Evolutionary conservation across 2,329 filamentous ascomycete genomes (phyloP).

Genomic region (Coniosporium tulheliwenetii): DNA sequence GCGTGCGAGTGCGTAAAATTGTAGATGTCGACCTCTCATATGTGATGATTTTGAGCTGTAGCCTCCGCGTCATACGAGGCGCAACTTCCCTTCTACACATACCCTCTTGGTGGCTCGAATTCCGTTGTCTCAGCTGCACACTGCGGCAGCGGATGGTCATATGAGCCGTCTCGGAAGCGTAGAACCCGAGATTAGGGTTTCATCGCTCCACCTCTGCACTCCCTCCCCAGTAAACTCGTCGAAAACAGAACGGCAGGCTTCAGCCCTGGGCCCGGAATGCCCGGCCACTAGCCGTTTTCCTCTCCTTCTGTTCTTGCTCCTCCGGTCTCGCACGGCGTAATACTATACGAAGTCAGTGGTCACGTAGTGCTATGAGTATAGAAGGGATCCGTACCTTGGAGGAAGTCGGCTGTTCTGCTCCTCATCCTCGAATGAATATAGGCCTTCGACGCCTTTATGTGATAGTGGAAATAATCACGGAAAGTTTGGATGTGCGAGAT

Average conservation of each 20-base stretch:
- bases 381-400: slow-evolving; percentile 54
- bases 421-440: slow-evolving; percentile 99
- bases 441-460: slow-evolving; percentile 98
- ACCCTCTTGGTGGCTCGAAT: too few relatives aligned
- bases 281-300: slow-evolving; percentile 92
- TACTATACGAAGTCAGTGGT: slow-evolving; percentile 37
- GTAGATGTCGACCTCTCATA: too few relatives aligned
- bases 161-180: too few relatives aligned
- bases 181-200: too few relatives aligned
- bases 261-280: slow-evolving; percentile 58
- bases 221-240: too few relatives aligned
- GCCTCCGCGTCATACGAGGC: too few relatives aligned
- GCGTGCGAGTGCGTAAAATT: too few relatives aligned
- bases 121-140: too few relatives aligned
- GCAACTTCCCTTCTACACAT: too few relatives aligned
- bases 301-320: slow-evolving; percentile 78
- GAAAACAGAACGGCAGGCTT: background rate
- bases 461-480: slow-evolving; percentile 99
- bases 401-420: slow-evolving; percentile 91
- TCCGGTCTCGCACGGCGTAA: slow-evolving; percentile 89
- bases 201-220: too few relatives aligned
- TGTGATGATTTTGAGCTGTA: too few relatives aligned
- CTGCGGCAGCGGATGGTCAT: too few relatives aligned
- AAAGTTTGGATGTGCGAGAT: slow-evolving; percentile 99
- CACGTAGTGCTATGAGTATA: slow-evolving; percentile 17